phyloP scores from a whole-genome alignment of 2,329 filamentous ascomycete species.

The Myriosclerotinia scirpicola region DNA sequence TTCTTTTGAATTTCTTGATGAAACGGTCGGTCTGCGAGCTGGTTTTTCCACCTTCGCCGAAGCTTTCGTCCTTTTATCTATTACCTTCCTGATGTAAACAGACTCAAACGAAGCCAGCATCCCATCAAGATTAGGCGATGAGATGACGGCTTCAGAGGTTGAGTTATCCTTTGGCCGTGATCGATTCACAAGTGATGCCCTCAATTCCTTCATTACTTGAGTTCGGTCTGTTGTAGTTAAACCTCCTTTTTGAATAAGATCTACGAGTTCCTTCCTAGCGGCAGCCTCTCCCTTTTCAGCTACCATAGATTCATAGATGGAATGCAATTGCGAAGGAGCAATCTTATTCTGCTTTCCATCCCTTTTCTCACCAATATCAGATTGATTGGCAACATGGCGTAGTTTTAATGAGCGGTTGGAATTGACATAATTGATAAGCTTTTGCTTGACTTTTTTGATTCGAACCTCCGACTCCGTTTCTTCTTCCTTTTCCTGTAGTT shows the following conservation, averaged over 20 bases:
- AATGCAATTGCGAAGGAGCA: conserved; percentile 18
- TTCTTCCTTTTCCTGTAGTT: background rate
- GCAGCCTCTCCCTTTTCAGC: conserved; percentile 14
- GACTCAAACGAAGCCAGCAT: conserved; percentile 21
- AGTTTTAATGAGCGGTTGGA: background rate
- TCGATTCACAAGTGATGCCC: conserved; percentile 17
- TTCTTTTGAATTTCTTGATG: background rate
- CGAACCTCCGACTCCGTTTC: conserved; percentile 12
- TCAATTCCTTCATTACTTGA: conserved; percentile 20
- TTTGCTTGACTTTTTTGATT: conserved; percentile 17
- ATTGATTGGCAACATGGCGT: background rate
- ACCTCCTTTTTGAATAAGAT: conserved; percentile 22
- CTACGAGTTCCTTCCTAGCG: conserved; percentile 16
- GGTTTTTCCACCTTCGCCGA: background rate
- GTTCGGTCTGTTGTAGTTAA: conserved; percentile 22
- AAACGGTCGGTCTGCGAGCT: background rate
- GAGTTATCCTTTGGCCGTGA: background rate
- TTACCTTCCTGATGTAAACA: conserved; percentile 3
- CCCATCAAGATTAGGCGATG: conserved; percentile 9
- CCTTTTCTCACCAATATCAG: background rate
- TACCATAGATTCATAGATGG: conserved; percentile 20
- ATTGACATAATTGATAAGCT: conserved; percentile 19
- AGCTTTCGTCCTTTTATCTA: background rate
- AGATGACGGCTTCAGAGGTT: background rate
- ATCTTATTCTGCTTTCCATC: conserved; percentile 1